phyloP scores from a whole-genome alignment of 805 yeast species.

The Yamadazyma paraphyllophila region DNA sequence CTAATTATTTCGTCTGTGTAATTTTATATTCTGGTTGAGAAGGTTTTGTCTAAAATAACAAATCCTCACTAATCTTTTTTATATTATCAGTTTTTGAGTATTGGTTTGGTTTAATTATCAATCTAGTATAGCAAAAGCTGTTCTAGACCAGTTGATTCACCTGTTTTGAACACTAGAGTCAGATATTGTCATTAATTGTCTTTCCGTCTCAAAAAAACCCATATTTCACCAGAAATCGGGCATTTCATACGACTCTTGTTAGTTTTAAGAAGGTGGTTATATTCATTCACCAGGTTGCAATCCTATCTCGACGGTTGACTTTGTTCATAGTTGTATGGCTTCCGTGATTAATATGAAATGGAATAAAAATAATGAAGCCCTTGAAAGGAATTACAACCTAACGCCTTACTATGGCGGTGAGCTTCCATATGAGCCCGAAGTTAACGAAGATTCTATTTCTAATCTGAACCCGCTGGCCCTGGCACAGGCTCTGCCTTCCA shows the following conservation, averaged over 20 bases:
- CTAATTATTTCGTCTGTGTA: background rate
- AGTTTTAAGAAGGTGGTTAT: no score
- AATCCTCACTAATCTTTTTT: background rate
- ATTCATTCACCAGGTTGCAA: background rate
- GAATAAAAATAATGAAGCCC: slow-evolving; percentile 4
- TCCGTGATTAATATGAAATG: slow-evolving; percentile 2
- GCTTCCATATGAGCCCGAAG: background rate
- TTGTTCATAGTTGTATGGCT: background rate
- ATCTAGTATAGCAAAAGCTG: no score
- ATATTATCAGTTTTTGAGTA: background rate
- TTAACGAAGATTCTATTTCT: background rate
- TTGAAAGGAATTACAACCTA: slow-evolving; percentile 3
- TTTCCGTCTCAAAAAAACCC: no score
- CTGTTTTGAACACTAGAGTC: no score
- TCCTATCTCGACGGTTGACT: background rate
- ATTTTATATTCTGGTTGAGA: background rate
- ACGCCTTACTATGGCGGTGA: background rate
- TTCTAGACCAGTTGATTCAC: no score
- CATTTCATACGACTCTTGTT: no score
- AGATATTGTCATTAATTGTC: no score
- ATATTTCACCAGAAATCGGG: no score
- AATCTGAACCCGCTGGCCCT: background rate
- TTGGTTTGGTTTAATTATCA: background rate
- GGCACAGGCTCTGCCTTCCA: background rate
- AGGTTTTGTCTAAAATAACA: background rate